phyloP scores from a whole-genome alignment of 768 basidiomycete genomes.

The Rhizopogon rudus region DNA sequence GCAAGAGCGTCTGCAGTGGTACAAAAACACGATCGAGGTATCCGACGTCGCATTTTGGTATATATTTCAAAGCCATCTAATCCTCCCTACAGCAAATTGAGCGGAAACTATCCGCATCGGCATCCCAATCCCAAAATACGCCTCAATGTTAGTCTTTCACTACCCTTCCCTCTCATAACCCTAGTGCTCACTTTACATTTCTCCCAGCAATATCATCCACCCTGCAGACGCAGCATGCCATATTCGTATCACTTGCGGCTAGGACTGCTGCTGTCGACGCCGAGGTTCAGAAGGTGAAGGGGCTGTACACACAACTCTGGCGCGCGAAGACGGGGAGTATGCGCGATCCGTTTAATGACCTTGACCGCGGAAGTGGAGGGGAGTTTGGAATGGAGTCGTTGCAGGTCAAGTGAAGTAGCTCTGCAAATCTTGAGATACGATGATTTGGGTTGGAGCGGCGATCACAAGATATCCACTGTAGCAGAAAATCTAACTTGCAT shows the following conservation, averaged over 20 bases:
- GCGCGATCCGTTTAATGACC: constrained; percentile 72
- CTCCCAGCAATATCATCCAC: constrained; percentile 63
- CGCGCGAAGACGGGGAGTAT: constrained; percentile 76
- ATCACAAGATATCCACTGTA: too few relatives aligned
- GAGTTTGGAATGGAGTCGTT: constrained; percentile 41
- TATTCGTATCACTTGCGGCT: constrained; percentile 71
- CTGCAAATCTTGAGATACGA: neutral
- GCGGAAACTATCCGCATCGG: constrained; percentile 67
- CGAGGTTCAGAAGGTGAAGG: constrained; percentile 74
- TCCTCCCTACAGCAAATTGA: constrained; percentile 50
- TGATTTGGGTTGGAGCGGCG: too few relatives aligned
- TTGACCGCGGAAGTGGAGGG: constrained; percentile 31
- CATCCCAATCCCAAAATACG: constrained; percentile 57
- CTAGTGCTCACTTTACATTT: constrained; percentile 5
- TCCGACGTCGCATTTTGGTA: constrained; percentile 7
- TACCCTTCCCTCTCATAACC: neutral
- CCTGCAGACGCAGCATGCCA: constrained; percentile 74
- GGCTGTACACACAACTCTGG: constrained; percentile 74
- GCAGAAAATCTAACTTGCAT: neutral
- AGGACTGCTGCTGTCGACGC: constrained; percentile 71
- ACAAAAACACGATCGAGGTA: constrained; percentile 78
- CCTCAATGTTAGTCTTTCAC: constrained; percentile 56
- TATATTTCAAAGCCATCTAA: neutral
- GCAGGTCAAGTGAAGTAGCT: constrained; percentile 12
- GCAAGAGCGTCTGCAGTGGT: constrained; percentile 69